Conservation (phyloP, 2,329 filamentous ascomycete genomes). For the Aureobasidium subglaciale region DNA sequence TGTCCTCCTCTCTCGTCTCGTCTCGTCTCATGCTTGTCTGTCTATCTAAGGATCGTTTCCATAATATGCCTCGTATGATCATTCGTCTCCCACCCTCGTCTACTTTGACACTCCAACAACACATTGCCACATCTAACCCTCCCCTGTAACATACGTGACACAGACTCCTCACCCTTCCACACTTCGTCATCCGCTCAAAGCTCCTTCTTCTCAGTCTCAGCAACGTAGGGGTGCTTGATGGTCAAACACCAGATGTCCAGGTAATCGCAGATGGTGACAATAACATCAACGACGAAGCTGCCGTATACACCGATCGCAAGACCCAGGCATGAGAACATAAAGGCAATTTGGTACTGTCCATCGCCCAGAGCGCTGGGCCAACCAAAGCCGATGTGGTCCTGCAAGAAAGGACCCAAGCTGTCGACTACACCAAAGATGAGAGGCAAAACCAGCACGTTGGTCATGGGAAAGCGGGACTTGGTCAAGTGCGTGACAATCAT, state of each 20-base stretch:
- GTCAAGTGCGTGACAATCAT: constrained; percentile 95
- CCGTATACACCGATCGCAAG: constrained; percentile 85
- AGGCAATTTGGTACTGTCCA: constrained; percentile 78
- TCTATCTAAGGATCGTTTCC: background rate
- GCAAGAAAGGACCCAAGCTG: constrained; percentile 63
- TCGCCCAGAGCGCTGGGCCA: constrained; percentile 69
- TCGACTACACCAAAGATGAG: constrained; percentile 74
- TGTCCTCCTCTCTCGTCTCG: background rate
- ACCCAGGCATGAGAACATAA: constrained; percentile 82
- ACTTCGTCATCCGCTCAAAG: background rate
- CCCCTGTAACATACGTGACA: background rate
- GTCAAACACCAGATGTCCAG: constrained; percentile 97
- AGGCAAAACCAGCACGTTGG: constrained; percentile 75
- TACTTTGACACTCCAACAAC: background rate
- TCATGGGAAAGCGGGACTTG: constrained; percentile 80
- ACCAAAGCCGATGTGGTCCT: constrained; percentile 44
- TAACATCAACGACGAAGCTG: constrained; percentile 94
- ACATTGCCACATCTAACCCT: background rate
- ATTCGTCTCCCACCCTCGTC: background rate
- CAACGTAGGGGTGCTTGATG: constrained; percentile 70
- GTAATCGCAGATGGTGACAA: constrained; percentile 96
- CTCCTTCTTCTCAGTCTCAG: constrained; percentile 10
- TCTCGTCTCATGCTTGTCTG: background rate
- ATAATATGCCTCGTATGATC: background rate
- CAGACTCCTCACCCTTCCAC: background rate